Base-by-base conservation (phyloP, 2,329 filamentous ascomycete genomes). In the Fusarium vanettenii region DNA sequence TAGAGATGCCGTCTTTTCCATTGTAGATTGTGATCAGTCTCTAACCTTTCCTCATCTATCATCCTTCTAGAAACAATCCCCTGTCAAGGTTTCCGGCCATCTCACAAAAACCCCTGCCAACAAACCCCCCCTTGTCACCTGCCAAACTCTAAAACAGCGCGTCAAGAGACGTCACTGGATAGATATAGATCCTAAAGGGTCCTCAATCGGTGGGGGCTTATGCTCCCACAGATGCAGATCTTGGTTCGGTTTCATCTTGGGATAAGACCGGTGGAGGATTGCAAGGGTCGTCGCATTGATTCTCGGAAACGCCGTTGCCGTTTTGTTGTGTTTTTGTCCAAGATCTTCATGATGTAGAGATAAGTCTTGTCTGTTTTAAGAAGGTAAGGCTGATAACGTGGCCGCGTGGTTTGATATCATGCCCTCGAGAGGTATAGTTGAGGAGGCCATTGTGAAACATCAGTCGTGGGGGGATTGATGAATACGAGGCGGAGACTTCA, bases 11-110 rank as follows among this genome's bases (percentile, higher is more conserved):
- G 27, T 18, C 14, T n/a, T 27, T 18, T 18, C 25, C 39, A 37
- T 39, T 20, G 29, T 57, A 67, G 31, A 64, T 56, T 31, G n/a
- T 18, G 50, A 43, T 67, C 39, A 11, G 20, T 64, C 65, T 57
- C 27, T 14, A n/a, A n/a, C 9, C 18, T 59, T 56, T 64, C 60
- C 60, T 25, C 33, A 52, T 63, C 43, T 31, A 63, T 39, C 60
- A 2, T 20, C n/a, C 3, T 29, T 52, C 43, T n/a, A 29, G 31
- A 37, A 63, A 37, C 31, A 33, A 5, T 14, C 60, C 59, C 31
- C 31, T 29, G 60, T 63, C 22, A 29, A 52, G 18, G 43, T 50
- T 52, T 27, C 41, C 10, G 6, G 31, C 41, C 11, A 31, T 14
- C 45, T 31, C 20, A 7, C 41, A 43, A 25, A 16, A 62, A 31